Evolutionary conservation across 2,329 filamentous ascomycete genomes (phyloP).

Genomic region (Aspergillus neoniger): DNA sequence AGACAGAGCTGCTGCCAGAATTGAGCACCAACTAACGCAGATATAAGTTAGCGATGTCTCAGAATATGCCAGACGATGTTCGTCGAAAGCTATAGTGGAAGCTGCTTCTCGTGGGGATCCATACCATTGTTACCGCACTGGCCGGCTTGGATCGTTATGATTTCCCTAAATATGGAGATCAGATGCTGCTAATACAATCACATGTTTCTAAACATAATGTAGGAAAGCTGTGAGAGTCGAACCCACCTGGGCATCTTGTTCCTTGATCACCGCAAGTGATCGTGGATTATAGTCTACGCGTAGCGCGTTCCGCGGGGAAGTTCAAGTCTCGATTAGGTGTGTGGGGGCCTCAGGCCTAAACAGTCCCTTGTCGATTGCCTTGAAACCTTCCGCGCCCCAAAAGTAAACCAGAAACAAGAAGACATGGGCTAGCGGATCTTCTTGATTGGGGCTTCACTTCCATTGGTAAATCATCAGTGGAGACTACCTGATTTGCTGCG

Average conservation of each 20-base stretch:
- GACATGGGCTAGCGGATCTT: no score
- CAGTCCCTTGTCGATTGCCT: neutral
- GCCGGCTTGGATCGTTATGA: constrained; percentile 98
- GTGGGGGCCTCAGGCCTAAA: constrained; percentile 30
- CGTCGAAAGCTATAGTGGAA: constrained; percentile 20
- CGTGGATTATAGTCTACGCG: constrained; percentile 34
- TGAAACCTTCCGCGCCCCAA: neutral
- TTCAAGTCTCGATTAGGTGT: constrained; percentile 18
- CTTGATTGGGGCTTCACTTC: neutral
- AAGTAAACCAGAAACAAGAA: neutral
- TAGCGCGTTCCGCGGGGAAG: constrained; percentile 40
- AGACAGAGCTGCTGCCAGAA: constrained; percentile 99
- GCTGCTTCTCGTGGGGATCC: constrained; percentile 43
- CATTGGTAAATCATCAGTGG: no score
- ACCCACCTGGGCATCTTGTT: constrained; percentile 44
- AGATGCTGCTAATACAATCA: constrained; percentile 9
- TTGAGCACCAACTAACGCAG: constrained; percentile 76
- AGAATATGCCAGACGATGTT: neutral
- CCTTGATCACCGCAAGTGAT: constrained; percentile 29
- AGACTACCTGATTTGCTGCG: no score
- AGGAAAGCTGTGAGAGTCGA: neutral
- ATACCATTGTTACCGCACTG: constrained; percentile 99
- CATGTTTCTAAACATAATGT: neutral
- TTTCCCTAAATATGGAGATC: constrained; percentile 67
- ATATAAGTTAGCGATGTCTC: constrained; percentile 34